Evolutionary conservation across 2,329 filamentous ascomycete species (phyloP), one percentile per base, ranked within the genome.

Genomic region (Colletotrichum sojae): DNA sequence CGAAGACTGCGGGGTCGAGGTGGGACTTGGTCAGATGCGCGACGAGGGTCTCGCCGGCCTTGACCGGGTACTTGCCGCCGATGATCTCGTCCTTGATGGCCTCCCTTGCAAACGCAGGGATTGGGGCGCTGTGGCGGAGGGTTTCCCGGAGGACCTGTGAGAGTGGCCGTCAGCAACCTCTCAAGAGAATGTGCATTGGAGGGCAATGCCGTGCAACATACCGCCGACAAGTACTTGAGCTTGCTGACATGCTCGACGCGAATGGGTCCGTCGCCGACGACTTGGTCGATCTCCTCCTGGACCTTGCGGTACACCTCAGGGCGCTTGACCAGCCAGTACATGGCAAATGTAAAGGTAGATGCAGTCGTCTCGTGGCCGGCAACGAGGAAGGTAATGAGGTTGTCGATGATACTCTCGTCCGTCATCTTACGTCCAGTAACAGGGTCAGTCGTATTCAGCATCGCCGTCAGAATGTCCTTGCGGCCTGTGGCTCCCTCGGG

Each of bases 341-440:
- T 87, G 0, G 86, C 79, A 73, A 92, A 94, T 0, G 90, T 87
- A 6, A 94, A 78, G 6, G 91, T 80, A 2, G 91, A 91, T 2
- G 89, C 89, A 0, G 92, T 92, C 0, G 92, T 94, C 71, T 92
- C 91, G 73, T 92, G 90, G 5, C 90, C 87, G 56, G 89, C 89
- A 70, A 90, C 88, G 15, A 92, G 78, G 73, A 92, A 92, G 0
- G 90, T 92, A 63, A 91, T 88, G 80, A 93, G 87, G 72, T 93
- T 92, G 76, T 91, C 84, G 25, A 88, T 83, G 71, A 92, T 91
- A 39, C 83, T 86, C 3, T 85, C 80, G 72, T 91, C 88, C 0
- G 81, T 84, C 76, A 93, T 82, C 6, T 84, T 83, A 71, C 89
- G 81, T 8, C 90, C 90, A 1, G 90, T 92, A 78, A 89, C 86